Base-by-base conservation (phyloP, 306 rosid genomes). In the Dalbergia oliveri region DNA sequence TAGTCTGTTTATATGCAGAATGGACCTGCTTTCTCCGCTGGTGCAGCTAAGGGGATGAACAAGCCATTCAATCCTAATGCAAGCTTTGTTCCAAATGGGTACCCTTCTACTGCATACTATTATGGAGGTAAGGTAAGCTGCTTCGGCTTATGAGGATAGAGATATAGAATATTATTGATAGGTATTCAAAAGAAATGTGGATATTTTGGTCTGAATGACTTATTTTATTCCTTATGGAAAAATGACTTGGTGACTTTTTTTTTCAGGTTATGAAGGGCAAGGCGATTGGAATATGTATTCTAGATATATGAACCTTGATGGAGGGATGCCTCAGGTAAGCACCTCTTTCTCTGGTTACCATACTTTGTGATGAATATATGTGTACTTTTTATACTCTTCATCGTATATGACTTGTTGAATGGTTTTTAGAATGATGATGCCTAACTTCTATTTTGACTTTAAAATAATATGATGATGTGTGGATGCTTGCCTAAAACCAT, bases 61-160 rank as follows among this genome's bases (percentile, higher is more conserved):
- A 85, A 79, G 76, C 90, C 87, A 2, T 87, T 82, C 64, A 82
- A 73, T 80, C 90, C 90, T 35, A 85, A 87, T 73, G 57, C 82
- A 34, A 5, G 70, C 50, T 80, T 23, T 19, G 33, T 83, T 63
- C 85, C 84, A 12, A 88, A 80, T 63, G 87, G 82, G 21, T 82
- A 82, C 60, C 68, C 85, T 4, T 72, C 87, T 35, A 21, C 85
- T 69, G 44, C 85, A 11, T 85, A 85, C 49, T 88, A 78, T 85
- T 88, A 80, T 77, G 89, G 87, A 88, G 91, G 91, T 88, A 88
- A 85, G 89, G 84, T 85, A 83, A 85, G 87, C 75, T 79, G 50
- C 47, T 57, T 12, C 56, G 45, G 9, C 11, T 58, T 66, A 11
- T 7, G 23, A 64, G 71, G 64, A 33, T 51, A 49, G 16, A 31